Conservation (phyloP, 352 stramenopile species). For the Phytophthora megakarya region DNA sequence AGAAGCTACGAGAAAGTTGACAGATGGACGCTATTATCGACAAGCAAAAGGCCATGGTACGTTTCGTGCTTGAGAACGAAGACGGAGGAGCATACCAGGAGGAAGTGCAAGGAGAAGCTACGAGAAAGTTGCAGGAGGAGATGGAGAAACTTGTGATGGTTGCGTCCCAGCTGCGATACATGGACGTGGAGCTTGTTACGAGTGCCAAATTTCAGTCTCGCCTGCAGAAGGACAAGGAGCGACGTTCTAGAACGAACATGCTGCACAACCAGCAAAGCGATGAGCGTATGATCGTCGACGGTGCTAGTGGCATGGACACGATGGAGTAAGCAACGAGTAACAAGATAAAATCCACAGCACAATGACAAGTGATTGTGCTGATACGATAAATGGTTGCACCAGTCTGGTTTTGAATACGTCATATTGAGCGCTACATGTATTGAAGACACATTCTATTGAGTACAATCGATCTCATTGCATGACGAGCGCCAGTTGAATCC, state of each 20-base stretch:
- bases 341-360: slow-evolving; percentile 2
- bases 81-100: slow-evolving; percentile 33
- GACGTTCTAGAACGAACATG: slow-evolving; percentile 51
- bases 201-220: slow-evolving; percentile 80
- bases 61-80: slow-evolving; percentile 72
- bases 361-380: slow-evolving; percentile 8
- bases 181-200: slow-evolving; percentile 84
- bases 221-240: slow-evolving; percentile 80
- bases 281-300: slow-evolving; percentile 44
- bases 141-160: slow-evolving; percentile 79
- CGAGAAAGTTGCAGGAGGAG: slow-evolving; percentile 61
- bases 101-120: slow-evolving; percentile 50
- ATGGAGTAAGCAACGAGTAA: slow-evolving; percentile 42
- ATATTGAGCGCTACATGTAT: too few species aligned
- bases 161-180: slow-evolving; percentile 65
- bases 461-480: slow-evolving; percentile 61
- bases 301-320: slow-evolving; percentile 55
- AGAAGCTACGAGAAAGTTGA: too few species aligned
- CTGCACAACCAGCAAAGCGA: slow-evolving; percentile 55
- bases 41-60: slow-evolving; percentile 79
- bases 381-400: slow-evolving; percentile 18
- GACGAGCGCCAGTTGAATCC: slow-evolving; percentile 77
- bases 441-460: slow-evolving; percentile 12
- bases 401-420: slow-evolving; percentile 9
- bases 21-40: slow-evolving; percentile 74